These are phyloP conservation scores for Kurtzmaniella cleridarum DNA, from an alignment of 805 yeast genomes.

Conservation along the genomic window DNA sequence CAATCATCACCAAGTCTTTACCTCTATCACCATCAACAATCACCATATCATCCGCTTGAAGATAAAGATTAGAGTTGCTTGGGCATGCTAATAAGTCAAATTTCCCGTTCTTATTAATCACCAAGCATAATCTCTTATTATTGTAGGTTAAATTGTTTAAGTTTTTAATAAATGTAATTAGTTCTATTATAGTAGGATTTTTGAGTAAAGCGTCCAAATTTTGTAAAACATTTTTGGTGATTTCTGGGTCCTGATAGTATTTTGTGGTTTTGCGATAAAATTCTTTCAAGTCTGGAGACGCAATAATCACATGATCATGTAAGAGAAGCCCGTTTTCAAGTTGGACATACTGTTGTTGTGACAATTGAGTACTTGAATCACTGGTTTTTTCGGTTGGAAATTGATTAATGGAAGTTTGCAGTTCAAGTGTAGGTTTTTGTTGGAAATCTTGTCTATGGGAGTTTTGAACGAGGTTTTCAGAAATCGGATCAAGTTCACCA, in stretches of 20 bases:
- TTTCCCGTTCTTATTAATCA: slow-evolving; percentile 58
- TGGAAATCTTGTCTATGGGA: background rate
- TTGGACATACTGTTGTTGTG: slow-evolving; percentile 19
- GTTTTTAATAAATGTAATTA: slow-evolving; percentile 34
- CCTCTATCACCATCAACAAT: slow-evolving; percentile 84
- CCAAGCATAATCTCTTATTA: slow-evolving; percentile 41
- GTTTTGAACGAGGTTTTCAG: background rate
- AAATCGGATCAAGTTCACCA: background rate
- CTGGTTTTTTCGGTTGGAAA: slow-evolving; percentile 1
- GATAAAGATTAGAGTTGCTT: slow-evolving; percentile 52
- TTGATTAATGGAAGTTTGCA: slow-evolving; percentile 3
- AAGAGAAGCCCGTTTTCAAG: slow-evolving; percentile 62
- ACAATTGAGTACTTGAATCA: slow-evolving; percentile 1
- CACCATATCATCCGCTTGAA: slow-evolving; percentile 60
- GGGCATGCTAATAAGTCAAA: slow-evolving; percentile 68
- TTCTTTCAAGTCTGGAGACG: slow-evolving; percentile 51
- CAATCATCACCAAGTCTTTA: slow-evolving; percentile 67
- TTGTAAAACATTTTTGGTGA: slow-evolving; percentile 21
- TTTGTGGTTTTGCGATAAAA: slow-evolving; percentile 43
- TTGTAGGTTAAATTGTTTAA: slow-evolving; percentile 36
- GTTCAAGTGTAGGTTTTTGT: slow-evolving; percentile 3
- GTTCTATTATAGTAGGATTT: slow-evolving; percentile 22
- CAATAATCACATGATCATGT: slow-evolving; percentile 50
- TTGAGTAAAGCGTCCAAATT: slow-evolving; percentile 22
- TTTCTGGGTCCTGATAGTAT: slow-evolving; percentile 43